Conservation (phyloP, 768 basidiomycete genomes). For the Rhodotorula toruloides region DNA sequence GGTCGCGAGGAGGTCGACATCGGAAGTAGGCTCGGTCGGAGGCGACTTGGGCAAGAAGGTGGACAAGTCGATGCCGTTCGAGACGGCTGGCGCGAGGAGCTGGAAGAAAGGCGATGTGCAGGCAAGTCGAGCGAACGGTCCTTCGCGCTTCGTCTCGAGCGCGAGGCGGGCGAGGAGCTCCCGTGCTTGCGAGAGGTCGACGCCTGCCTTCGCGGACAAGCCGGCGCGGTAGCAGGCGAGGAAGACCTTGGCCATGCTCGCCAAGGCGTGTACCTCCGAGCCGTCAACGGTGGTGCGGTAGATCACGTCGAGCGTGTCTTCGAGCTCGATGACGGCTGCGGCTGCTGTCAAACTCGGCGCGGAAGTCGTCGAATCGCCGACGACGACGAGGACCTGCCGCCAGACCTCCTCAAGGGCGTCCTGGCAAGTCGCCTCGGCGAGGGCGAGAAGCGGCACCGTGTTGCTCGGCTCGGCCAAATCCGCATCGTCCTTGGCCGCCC, state of each 20-base stretch:
- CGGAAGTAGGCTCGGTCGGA: background rate
- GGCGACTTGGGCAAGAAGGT: background rate
- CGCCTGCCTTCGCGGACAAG: background rate
- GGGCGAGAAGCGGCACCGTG: constrained; percentile 30
- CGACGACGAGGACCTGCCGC: constrained; percentile 20
- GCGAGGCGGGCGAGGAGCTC: constrained; percentile 7
- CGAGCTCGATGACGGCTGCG: background rate
- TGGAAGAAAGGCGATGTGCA: constrained; percentile 16
- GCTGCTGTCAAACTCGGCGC: background rate
- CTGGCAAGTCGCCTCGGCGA: constrained; percentile 28
- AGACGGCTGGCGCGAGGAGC: constrained; percentile 17
- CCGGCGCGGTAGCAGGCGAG: constrained; percentile 2
- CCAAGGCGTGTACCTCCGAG: background rate
- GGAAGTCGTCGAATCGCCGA: constrained; percentile 15
- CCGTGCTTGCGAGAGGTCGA: background rate
- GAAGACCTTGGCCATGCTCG: constrained; percentile 10
- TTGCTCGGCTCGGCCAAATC: constrained; percentile 4
- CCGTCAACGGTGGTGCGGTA: constrained; percentile 15
- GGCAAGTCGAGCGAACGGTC: constrained; percentile 12
- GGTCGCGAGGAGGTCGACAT: constrained; percentile 26
- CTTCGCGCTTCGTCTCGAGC: background rate
- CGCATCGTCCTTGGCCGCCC: background rate
- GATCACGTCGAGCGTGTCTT: constrained; percentile 14
- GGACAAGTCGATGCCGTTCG: background rate
- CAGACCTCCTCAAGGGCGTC: constrained; percentile 23